Conservation (phyloP, 352 stramenopile genomes). For the Discostella stelligera region DNA sequence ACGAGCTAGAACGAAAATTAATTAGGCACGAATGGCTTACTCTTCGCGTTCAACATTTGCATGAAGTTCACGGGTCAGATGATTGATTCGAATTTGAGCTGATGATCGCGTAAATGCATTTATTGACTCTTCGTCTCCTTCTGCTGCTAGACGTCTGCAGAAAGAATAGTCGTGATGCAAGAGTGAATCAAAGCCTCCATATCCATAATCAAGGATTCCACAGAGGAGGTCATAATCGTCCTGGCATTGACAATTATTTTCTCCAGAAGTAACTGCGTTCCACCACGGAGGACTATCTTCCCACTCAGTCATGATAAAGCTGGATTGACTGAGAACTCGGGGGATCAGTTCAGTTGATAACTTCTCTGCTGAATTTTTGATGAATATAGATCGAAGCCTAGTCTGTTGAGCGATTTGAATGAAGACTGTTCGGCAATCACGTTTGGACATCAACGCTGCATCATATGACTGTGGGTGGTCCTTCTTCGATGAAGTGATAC, state of each 20-base stretch:
- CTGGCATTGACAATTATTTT: slow-evolving; percentile 41
- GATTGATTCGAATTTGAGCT: slow-evolving; percentile 65
- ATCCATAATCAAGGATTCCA: slow-evolving; percentile 70
- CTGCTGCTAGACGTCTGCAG: slow-evolving; percentile 30
- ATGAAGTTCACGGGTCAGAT: slow-evolving; percentile 74
- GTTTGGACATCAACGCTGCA: slow-evolving; percentile 63
- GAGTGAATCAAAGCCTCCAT: slow-evolving; percentile 64
- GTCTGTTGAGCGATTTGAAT: slow-evolving; percentile 74
- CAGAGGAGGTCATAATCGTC: slow-evolving; percentile 62
- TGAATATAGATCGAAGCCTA: slow-evolving; percentile 67
- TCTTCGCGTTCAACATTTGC: slow-evolving; percentile 61
- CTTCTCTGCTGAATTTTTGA: slow-evolving; percentile 49
- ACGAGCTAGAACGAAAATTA: not conserved
- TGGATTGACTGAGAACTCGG: slow-evolving; percentile 60
- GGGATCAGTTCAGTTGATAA: slow-evolving; percentile 50
- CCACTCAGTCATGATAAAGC: slow-evolving; percentile 58
- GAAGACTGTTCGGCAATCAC: slow-evolving; percentile 61
- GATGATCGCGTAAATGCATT: slow-evolving; percentile 48
- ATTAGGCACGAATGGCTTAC: slow-evolving; percentile 23
- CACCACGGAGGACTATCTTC: slow-evolving; percentile 71
- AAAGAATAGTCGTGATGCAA: slow-evolving; percentile 47
- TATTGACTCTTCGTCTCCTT: slow-evolving; percentile 21
- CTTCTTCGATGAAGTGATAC: slow-evolving; percentile 36
- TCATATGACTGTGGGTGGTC: slow-evolving; percentile 57
- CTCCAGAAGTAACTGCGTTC: slow-evolving; percentile 32